Evolutionary conservation across 805 yeast genomes (phyloP).

Genomic region (Starmerella ratchasimensis): DNA sequence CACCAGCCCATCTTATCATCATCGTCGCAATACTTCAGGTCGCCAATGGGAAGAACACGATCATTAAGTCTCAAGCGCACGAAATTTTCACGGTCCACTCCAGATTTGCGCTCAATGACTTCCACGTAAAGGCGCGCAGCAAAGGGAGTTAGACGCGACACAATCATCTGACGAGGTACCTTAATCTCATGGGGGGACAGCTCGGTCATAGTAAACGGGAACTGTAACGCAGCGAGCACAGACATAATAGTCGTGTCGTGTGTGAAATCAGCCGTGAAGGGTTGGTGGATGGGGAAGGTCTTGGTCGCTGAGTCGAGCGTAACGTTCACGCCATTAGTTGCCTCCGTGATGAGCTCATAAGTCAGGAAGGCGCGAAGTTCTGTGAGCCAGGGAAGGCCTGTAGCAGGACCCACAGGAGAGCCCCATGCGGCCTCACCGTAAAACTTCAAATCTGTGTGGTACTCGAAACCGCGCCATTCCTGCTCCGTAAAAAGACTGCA

Average conservation of each 20-base stretch:
- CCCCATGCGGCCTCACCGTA: constrained; percentile 58
- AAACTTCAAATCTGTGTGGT: constrained; percentile 42
- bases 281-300: constrained; percentile 32
- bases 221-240: constrained; percentile 51
- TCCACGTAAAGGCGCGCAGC: constrained; percentile 31
- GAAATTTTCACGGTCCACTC: constrained; percentile 15
- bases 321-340: constrained; percentile 36
- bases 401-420: constrained; percentile 33
- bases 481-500: constrained; percentile 56
- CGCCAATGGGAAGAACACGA: constrained; percentile 28
- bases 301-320: constrained; percentile 25
- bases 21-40: constrained; percentile 26
- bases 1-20: constrained; percentile 25
- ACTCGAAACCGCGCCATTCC: constrained; percentile 51
- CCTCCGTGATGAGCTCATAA: constrained; percentile 37
- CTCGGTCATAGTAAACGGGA: constrained; percentile 30
- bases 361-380: constrained; percentile 33
- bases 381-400: constrained; percentile 45
- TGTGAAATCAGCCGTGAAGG: constrained; percentile 54
- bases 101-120: constrained; percentile 26
- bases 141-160: constrained; percentile 31
- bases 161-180: constrained; percentile 29
- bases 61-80: constrained; percentile 29
- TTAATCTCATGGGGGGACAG: constrained; percentile 35
- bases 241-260: constrained; percentile 60